Evolutionary conservation across 306 rosid genomes (phyloP), one percentile per base, ranked within the genome.

Genomic region (Hippophae gyantsensis): DNA sequence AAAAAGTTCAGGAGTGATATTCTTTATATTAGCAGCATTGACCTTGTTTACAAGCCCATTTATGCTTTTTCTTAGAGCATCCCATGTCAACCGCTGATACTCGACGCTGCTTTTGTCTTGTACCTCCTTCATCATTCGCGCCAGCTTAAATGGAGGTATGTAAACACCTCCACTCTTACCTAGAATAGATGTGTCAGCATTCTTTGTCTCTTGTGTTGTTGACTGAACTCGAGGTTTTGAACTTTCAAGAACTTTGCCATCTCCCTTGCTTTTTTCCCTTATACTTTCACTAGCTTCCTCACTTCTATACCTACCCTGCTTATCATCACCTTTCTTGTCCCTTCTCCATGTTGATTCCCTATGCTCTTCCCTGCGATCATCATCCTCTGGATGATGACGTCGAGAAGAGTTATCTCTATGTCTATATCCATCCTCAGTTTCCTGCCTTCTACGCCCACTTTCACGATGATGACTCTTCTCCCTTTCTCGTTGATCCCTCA

Each of bases 21-120:
- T 92, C 43, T 88, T 92, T 13, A 92, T 78, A 62, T 92, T 92
- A 8, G 95, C 75, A 23, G 93, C 89, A 60, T 92, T 92, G 52
- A 92, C 99, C 82, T 92, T 92, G 81, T 92, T 92, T 14, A 92
- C 96, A 55, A 92, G 82, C 14, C 95, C 95, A 60, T 92, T 92
- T 48, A 92, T 92, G 54, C 96, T 92, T 89, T 92, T 87, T 43
- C 98, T 79, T 14, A 92, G 79, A 48, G 96, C 95, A 75, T 92
- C 98, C 96, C 96, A 92, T n/a, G 96, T 92, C 68, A 92, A 64
- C 6, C 96, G 69, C 59, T 92, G 98, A 70, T 92, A 92, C 57
- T 92, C 89, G 9, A 73, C 55, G 46, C 98, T 87, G 62, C 92
- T 83, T 70, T 92, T 92, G 49, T 92, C 98, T 25, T 92, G 62